Evolutionary conservation across 2,329 filamentous ascomycete species (phyloP), one percentile per base, ranked within the genome.

Genomic region (Neodidymelliopsis sp.): DNA sequence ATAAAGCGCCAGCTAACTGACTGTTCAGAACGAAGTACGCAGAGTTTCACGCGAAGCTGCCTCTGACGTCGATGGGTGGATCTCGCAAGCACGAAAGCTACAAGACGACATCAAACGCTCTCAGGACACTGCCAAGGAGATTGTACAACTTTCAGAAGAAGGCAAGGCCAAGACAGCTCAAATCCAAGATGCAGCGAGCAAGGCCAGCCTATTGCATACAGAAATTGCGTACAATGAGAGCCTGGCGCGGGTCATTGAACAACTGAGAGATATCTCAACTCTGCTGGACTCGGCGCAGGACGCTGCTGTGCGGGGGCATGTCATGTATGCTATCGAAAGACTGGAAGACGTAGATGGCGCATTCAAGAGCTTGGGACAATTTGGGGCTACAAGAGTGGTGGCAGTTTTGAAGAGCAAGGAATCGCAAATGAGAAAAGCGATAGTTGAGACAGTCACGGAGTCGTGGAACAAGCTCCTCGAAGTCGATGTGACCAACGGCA

Each of bases 31-130:
- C 51, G 86, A 95, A 62, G 88, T 97, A 49, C 87, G 86, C 57
- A 73, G 78, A 16, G 84, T 94, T 54, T 95, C 92, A 72, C 83
- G 85, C 66, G 85, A 91, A 58, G 88, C 86, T 13, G 88, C 87
- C 47, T 83, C 86, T 28, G 88, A 95, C 64, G 88, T 96, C 39
- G 88, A 91, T 66, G 83, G 86, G 40, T 97, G 93, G 93, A 89
- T 95, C 47, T 77, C 81, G 40, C 90, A 94, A 71, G 91, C 92
- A 36, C 90, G 90, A 72, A 84, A 87, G 41, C 82, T 97, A 6
- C 90, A 96, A 70, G 83, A 87, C 54, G 93, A 97, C 67, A 93
- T 97, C 57, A 84, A 90, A 63, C 83, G 84, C 35, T 93, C 91
- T 18, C 87, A 90, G 63, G 81, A 84, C 12, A 86, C 91, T 25